Base-by-base conservation (phyloP, 345 rosid genomes). In the Corymbia maculata region DNA sequence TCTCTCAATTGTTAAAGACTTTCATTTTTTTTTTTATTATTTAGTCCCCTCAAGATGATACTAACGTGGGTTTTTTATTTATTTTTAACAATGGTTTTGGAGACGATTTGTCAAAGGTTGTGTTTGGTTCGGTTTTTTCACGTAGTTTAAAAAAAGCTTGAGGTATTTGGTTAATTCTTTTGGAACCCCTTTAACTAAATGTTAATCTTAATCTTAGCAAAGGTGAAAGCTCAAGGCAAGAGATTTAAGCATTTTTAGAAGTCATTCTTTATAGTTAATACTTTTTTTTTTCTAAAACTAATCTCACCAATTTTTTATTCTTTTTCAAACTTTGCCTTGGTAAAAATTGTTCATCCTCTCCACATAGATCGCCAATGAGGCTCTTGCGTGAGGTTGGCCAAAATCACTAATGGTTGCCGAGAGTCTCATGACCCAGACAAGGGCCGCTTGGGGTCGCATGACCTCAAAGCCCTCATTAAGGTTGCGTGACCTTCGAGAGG, bases 391-490 rank as follows among this genome's bases (percentile, higher is more conserved):
- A 55, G 26, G 61, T 19, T 11, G 22, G 22, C 1, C 0, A 26
- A 8, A 0, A 55, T 55, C 1, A 0, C 22, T 0, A 0, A 55
- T 55, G 1, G 28, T 55, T 55, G 12, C 1, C 0, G 0, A 55
- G 0, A 28, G 22, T 55, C 28, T 28, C 22, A 0, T 0, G 1
- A 55, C 22, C 6, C 2, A 55, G 2, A 26, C 11, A 55, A 22
- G 5, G 12, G 9, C 21, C 0, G 1, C 0, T 0, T 55, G 0
- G 6, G 28, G 13, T 55, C 24, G 61, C 26, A 0, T 10, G 1
- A 55, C 5, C 61, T 55, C 42, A 36, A 36, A 36, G 42, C 42
- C 42, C 42, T 36, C 42, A 36, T 0, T 55, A 0, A 4, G 28
- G 13, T 55, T 9, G 61, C 26, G 0, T 10, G 1, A 55, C 5